Conservation (phyloP, 805 yeast species). For the Myxozyma monticola region DNA sequence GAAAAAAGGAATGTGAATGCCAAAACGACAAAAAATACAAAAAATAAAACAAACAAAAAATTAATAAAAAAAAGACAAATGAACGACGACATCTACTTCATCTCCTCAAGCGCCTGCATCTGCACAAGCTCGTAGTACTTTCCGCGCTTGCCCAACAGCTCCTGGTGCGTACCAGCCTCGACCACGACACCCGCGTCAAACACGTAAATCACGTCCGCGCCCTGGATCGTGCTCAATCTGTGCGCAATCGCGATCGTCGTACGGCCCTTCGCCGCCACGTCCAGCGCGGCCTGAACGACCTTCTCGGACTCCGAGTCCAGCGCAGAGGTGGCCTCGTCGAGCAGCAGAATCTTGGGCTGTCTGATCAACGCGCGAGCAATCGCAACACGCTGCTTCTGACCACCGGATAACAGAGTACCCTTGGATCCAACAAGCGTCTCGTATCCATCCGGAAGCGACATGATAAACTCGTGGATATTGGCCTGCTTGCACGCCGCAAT, state of each 20-base stretch:
- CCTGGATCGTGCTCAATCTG: conserved; percentile 59
- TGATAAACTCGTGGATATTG: conserved; percentile 53
- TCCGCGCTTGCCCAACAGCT: conserved; percentile 43
- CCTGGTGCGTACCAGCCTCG: conserved; percentile 52
- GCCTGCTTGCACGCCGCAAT: conserved; percentile 51
- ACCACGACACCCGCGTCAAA: conserved; percentile 55
- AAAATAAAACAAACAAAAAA: no score
- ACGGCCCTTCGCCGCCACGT: conserved; percentile 58
- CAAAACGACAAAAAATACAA: no score
- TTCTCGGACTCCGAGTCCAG: conserved; percentile 62
- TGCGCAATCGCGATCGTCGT: conserved; percentile 78
- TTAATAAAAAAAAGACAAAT: no score
- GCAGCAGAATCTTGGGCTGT: conserved; percentile 54
- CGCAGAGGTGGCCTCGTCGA: conserved; percentile 61
- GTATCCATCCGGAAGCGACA: conserved; percentile 53
- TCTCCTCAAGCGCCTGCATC: conserved; percentile 45
- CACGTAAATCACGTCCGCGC: conserved; percentile 54
- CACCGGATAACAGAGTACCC: conserved; percentile 59
- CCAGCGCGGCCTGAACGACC: conserved; percentile 62
- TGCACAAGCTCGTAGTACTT: conserved; percentile 45
- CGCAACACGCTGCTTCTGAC: conserved; percentile 65
- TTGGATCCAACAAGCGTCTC: conserved; percentile 52
- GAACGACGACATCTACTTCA: no score
- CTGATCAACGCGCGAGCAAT: conserved; percentile 63
- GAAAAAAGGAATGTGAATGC: no score